Conservation (phyloP, 1,139 yeast species). For the Suhomyces bolitotheri region DNA sequence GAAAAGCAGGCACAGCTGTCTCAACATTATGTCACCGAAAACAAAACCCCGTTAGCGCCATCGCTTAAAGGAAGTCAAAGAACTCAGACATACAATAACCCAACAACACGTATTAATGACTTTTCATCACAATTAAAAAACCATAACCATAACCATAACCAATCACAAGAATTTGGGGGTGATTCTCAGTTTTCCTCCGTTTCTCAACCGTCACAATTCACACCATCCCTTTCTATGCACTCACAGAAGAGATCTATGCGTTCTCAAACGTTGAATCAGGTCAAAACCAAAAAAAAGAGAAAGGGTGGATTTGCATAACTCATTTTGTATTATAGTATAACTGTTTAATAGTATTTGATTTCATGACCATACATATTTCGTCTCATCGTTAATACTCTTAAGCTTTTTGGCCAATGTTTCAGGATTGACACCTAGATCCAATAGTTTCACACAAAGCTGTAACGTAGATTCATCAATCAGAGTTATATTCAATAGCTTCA, state of each 20-base stretch:
- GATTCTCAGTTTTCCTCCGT: too few species aligned
- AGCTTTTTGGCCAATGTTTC: slow-evolving; percentile 30
- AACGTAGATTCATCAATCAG: slow-evolving; percentile 34
- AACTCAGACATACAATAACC: not conserved
- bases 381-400: slow-evolving; percentile 29
- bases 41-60: slow-evolving; percentile 21
- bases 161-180: too few species aligned
- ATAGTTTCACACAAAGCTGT: slow-evolving; percentile 36
- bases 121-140: not conserved
- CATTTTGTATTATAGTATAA: too few species aligned
- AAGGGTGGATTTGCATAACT: slow-evolving; percentile 32
- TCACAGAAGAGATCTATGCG: slow-evolving; percentile 13
- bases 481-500: slow-evolving; percentile 26
- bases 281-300: slow-evolving; percentile 26
- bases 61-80: slow-evolving; percentile 20
- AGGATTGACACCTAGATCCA: slow-evolving; percentile 44
- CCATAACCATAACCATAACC: too few species aligned
- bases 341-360: not conserved
- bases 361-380: slow-evolving; percentile 19
- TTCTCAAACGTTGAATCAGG: slow-evolving; percentile 15
- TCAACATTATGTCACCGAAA: slow-evolving; percentile 9
- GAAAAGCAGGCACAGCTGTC: slow-evolving; percentile 8
- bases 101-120: not conserved
- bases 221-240: too few species aligned
- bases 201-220: too few species aligned